Evolutionary conservation across 164 flowering plant genomes (phyloP).

Genomic region (Houttuynia cordata): DNA sequence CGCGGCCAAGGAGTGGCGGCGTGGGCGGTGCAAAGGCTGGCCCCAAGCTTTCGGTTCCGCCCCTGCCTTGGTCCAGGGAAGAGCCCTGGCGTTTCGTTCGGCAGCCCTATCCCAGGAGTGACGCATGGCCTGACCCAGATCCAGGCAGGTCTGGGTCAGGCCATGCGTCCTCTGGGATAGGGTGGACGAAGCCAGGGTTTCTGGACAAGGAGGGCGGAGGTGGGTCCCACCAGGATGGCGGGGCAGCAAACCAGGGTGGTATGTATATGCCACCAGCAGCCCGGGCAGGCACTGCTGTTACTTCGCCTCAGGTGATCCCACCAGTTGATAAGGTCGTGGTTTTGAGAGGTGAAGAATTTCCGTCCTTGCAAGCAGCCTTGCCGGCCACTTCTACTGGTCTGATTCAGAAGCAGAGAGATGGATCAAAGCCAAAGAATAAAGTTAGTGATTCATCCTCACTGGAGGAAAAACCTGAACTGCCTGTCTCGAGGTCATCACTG

Average conservation of each 20-base stretch:
- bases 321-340: slow-evolving; percentile 42
- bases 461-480: slow-evolving; percentile 22
- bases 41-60: slow-evolving; percentile 82
- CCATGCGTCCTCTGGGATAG: slow-evolving; percentile 60
- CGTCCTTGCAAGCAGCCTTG: slow-evolving; percentile 63
- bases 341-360: slow-evolving; percentile 94
- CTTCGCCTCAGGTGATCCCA: slow-evolving; percentile 6
- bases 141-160: slow-evolving; percentile 57
- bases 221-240: slow-evolving; percentile 19
- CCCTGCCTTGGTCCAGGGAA: slow-evolving; percentile 99
- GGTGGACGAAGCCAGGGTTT: slow-evolving; percentile 72
- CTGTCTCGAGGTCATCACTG: slow-evolving; percentile 15
- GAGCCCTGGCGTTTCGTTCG: too few species aligned
- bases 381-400: slow-evolving; percentile 29
- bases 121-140: too few species aligned
- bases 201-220: slow-evolving; percentile 36
- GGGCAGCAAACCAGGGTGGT: slow-evolving; percentile 8
- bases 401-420: slow-evolving; percentile 48
- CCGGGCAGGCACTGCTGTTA: slow-evolving; percentile 18
- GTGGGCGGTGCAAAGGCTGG: slow-evolving; percentile 38
- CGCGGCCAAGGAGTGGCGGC: slow-evolving; percentile 40
- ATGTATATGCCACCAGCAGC: slow-evolving; percentile 68
- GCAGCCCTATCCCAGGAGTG: too few species aligned
- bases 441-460: slow-evolving; percentile 19
- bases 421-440: slow-evolving; percentile 40